These are phyloP conservation scores for Xylariaceae sp. DNA, from an alignment of 2,329 filamentous ascomycete species.

Conservation along the genomic window DNA sequence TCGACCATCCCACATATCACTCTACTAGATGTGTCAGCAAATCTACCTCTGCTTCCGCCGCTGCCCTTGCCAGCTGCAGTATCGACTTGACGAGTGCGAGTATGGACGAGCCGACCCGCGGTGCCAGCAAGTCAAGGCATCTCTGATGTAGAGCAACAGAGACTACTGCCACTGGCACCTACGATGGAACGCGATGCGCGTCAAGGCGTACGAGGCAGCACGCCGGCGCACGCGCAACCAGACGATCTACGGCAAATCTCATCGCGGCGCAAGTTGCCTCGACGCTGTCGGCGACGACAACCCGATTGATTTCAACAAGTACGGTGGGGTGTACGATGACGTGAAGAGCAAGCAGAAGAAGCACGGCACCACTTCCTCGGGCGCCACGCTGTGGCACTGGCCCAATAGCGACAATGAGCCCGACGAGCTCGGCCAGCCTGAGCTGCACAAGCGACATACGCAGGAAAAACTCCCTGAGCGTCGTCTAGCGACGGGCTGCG, in stretches of 20 bases:
- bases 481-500: constrained; percentile 19
- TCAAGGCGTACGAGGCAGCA: neutral
- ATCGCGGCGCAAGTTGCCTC: neutral
- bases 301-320: constrained; percentile 22
- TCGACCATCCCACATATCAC: too few species aligned
- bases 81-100: constrained; percentile 29
- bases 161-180: constrained; percentile 31
- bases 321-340: constrained; percentile 18
- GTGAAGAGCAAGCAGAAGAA: neutral
- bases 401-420: neutral
- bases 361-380: neutral
- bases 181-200: constrained; percentile 4
- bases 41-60: constrained; percentile 28
- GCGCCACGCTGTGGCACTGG: neutral
- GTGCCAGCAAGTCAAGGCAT: constrained; percentile 25
- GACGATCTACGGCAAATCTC: too few species aligned
- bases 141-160: constrained; percentile 27
- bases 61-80: constrained; percentile 35
- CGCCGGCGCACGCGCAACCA: neutral
- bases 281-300: constrained; percentile 21
- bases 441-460: neutral
- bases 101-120: constrained; percentile 28
- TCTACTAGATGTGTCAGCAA: constrained; percentile 36
- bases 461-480: neutral
- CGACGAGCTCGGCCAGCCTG: neutral